phyloP scores from a whole-genome alignment of 2,329 filamentous ascomycete genomes.

The Fusarium drepaniforme region DNA sequence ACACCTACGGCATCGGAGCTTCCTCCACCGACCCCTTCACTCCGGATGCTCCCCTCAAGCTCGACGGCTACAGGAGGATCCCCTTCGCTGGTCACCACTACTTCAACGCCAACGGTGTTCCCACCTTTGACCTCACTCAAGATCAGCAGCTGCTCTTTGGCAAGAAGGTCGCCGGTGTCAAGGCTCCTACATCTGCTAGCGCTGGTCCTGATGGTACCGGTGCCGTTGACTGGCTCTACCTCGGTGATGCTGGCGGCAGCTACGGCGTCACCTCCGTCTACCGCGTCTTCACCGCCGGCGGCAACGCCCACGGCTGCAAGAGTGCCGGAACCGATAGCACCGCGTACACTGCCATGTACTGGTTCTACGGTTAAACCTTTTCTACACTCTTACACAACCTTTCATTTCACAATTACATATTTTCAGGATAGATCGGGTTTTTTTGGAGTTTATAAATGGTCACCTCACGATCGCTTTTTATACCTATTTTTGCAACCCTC shows the following conservation, averaged over 20 bases:
- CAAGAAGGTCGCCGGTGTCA: conserved; percentile 62
- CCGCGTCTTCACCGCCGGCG: conserved; percentile 68
- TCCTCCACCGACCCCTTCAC: conserved; percentile 61
- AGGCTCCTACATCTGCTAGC: conserved; percentile 64
- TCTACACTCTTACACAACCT: neutral
- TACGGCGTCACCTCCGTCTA: conserved; percentile 59
- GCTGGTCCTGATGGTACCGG: conserved; percentile 61
- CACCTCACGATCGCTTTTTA: conserved; percentile 35
- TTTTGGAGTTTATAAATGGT: conserved; percentile 39
- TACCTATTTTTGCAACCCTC: conserved; percentile 34
- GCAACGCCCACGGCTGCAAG: conserved; percentile 58
- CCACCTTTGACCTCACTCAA: conserved; percentile 69
- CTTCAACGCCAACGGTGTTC: conserved; percentile 67
- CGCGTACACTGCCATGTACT: conserved; percentile 69
- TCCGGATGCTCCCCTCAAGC: conserved; percentile 51
- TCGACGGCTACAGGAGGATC: conserved; percentile 52
- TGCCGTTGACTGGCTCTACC: conserved; percentile 67
- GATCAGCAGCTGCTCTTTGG: conserved; percentile 54
- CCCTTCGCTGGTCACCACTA: conserved; percentile 73
- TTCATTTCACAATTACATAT: conserved; percentile 36
- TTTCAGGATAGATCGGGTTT: conserved; percentile 31
- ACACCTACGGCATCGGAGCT: conserved; percentile 52
- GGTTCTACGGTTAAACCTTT: conserved; percentile 61
- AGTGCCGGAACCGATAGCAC: conserved; percentile 62
- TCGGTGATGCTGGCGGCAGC: conserved; percentile 57